phyloP scores from a whole-genome alignment of 805 yeast species.

The Lipomyces orientalis region DNA sequence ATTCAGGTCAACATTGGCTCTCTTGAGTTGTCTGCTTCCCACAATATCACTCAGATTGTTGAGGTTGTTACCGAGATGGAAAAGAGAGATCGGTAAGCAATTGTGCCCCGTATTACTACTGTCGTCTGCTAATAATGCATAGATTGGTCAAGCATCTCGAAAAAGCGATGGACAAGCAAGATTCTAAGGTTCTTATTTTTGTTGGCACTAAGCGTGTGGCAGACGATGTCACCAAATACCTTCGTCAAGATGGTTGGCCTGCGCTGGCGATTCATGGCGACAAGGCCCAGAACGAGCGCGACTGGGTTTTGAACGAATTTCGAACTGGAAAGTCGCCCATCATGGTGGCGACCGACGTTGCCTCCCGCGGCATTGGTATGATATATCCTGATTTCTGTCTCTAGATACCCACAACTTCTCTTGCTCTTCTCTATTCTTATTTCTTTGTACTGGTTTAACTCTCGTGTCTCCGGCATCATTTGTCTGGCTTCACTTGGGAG shows the following conservation, averaged over 20 bases:
- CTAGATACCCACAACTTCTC: constrained; percentile 2
- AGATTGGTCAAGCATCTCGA: constrained; percentile 77
- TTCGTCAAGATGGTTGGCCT: constrained; percentile 98
- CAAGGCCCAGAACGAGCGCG: constrained; percentile 96
- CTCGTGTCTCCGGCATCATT: not conserved
- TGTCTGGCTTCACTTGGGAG: not conserved
- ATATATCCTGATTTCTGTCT: constrained; percentile 9
- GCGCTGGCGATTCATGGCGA: constrained; percentile 99
- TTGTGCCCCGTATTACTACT: not conserved
- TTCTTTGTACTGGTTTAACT: not conserved
- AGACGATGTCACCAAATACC: constrained; percentile 88
- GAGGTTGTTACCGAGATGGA: constrained; percentile 92
- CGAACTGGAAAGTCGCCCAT: constrained; percentile 90
- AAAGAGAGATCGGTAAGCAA: constrained; percentile 78
- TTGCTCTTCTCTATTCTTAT: constrained; percentile 8
- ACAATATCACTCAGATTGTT: constrained; percentile 87
- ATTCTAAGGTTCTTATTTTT: constrained; percentile 82
- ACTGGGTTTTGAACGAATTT: constrained; percentile 96
- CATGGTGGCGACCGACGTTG: constrained; percentile 99
- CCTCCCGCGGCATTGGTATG: constrained; percentile 99
- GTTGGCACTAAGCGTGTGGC: constrained; percentile 98
- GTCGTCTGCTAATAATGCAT: not conserved
- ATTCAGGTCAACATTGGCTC: constrained; percentile 98
- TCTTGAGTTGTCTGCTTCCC: constrained; percentile 89
- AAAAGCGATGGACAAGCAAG: constrained; percentile 67